Evolutionary conservation across 257 asterid species (phyloP).

Genomic region (Rhazya stricta): DNA sequence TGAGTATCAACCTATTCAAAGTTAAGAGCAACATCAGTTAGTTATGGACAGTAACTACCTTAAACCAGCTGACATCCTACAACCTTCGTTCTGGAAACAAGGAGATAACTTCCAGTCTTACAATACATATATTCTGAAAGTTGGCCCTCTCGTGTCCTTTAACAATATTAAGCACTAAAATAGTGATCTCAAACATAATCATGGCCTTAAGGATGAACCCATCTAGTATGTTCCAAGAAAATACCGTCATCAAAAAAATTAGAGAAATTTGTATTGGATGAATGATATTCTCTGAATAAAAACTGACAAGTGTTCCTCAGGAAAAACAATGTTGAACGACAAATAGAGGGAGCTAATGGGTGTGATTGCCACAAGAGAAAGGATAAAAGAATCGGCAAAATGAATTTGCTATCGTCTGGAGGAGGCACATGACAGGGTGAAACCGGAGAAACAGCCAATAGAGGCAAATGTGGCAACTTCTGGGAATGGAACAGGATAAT

Average conservation of each 20-base stretch:
- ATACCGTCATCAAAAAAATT: background rate
- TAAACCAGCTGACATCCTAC: constrained; percentile 5
- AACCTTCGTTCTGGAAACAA: constrained; percentile 3
- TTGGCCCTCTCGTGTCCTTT: background rate
- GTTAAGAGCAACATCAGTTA: constrained; percentile 12
- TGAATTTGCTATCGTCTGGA: background rate
- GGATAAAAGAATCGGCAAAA: background rate
- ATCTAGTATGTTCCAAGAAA: background rate
- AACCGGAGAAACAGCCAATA: background rate
- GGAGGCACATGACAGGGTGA: background rate
- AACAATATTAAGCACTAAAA: background rate
- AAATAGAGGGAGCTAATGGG: too few species aligned
- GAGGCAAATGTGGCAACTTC: background rate
- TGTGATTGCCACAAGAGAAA: background rate
- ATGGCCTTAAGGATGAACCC: background rate
- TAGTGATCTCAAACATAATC: background rate
- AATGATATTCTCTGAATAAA: too few species aligned
- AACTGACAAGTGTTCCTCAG: too few species aligned
- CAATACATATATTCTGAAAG: background rate
- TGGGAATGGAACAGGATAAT: background rate
- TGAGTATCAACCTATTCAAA: background rate
- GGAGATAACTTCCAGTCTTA: background rate
- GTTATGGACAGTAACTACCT: constrained; percentile 16
- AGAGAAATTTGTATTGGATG: too few species aligned
- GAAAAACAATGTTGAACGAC: too few species aligned